Evolutionary conservation across 2,329 filamentous ascomycete species (phyloP).

Genomic region (Alternaria arbusti): DNA sequence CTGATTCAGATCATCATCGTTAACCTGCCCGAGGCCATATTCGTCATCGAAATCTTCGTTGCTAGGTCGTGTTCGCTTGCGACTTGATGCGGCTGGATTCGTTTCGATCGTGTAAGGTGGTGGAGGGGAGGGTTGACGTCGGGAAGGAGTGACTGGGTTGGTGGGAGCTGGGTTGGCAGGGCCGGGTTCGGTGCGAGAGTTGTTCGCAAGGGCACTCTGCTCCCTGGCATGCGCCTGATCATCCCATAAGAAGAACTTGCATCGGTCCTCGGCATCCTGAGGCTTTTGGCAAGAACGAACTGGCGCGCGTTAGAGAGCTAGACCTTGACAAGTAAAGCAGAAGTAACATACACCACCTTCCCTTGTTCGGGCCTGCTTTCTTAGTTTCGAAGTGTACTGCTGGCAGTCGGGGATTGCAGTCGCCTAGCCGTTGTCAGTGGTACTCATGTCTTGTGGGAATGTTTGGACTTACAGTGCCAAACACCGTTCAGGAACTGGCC

Average conservation of each 20-base stretch:
- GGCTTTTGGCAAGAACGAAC: constrained; percentile 64
- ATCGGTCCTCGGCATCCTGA: constrained; percentile 47
- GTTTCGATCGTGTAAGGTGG: constrained; percentile 23
- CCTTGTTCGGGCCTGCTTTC: constrained; percentile 63
- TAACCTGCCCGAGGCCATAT: constrained; percentile 38
- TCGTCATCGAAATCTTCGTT: constrained; percentile 43
- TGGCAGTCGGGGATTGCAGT: constrained; percentile 62
- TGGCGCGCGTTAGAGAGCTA: constrained; percentile 22
- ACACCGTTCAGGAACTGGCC: constrained; percentile 33
- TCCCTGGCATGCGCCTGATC: constrained; percentile 60
- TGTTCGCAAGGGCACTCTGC: constrained; percentile 54
- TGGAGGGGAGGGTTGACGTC: constrained; percentile 23
- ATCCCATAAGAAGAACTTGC: constrained; percentile 66
- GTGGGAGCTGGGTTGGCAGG: not conserved
- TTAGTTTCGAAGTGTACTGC: constrained; percentile 64
- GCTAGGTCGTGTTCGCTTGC: constrained; percentile 40
- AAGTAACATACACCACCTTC: constrained; percentile 54
- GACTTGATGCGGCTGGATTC: constrained; percentile 12
- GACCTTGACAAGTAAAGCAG: not conserved
- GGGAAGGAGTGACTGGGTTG: constrained; percentile 22
- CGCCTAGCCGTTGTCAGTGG: constrained; percentile 47
- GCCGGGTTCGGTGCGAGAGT: constrained; percentile 55
- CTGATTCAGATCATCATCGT: constrained; percentile 41
- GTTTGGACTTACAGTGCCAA: constrained; percentile 32
- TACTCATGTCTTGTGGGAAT: not conserved